Evolutionary conservation across 108 stramenopile species (phyloP).

Genomic region (Cyclotella distinguenda): DNA sequence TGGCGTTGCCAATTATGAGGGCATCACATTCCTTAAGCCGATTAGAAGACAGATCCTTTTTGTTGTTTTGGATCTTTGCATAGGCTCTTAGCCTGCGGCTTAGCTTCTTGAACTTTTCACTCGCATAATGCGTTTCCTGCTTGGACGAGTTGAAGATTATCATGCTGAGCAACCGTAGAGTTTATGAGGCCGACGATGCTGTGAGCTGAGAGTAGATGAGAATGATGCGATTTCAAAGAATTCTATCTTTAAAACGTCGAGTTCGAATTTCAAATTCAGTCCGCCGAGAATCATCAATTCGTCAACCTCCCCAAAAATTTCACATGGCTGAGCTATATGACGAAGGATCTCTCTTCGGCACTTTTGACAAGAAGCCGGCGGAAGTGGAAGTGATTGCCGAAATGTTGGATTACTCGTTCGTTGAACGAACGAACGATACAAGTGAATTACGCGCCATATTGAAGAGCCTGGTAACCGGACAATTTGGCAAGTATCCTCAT

Average conservation of each 20-base stretch:
- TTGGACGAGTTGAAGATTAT: constrained; percentile 64
- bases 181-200: neutral
- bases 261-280: too few relatives aligned
- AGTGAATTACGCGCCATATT: constrained; percentile 47
- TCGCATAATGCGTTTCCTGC: constrained; percentile 65
- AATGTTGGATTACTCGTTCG: constrained; percentile 75
- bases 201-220: neutral
- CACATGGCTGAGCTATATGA: constrained; percentile 19
- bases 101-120: constrained; percentile 59
- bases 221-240: too few relatives aligned
- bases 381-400: constrained; percentile 47
- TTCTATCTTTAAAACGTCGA: too few relatives aligned
- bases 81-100: constrained; percentile 49
- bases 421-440: constrained; percentile 38
- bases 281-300: too few relatives aligned
- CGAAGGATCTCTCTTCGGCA: constrained; percentile 2
- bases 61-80: constrained; percentile 55
- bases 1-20: constrained; percentile 56
- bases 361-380: neutral
- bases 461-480: constrained; percentile 41
- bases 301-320: neutral
- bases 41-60: constrained; percentile 43
- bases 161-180: neutral
- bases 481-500: constrained; percentile 54
- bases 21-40: constrained; percentile 37